phyloP scores from a whole-genome alignment of 2,329 filamentous ascomycete genomes.

The Calonectria pauciramosa region DNA sequence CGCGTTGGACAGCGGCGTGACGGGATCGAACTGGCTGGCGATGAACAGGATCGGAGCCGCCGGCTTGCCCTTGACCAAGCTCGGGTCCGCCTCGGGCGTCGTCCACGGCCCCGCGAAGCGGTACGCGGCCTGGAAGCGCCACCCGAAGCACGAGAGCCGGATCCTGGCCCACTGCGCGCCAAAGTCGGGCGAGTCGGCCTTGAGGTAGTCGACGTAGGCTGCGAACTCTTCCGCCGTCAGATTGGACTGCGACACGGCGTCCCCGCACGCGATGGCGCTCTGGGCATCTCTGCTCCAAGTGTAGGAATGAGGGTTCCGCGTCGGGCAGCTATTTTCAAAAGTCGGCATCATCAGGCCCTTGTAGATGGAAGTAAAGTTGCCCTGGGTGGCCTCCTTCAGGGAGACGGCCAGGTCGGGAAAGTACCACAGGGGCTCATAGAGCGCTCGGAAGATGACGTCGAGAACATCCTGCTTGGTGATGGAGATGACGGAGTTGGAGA shows the following conservation, averaged over 20 bases:
- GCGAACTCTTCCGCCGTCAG: conserved; percentile 41
- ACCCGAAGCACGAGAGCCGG: conserved; percentile 56
- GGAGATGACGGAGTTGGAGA: conserved; percentile 34
- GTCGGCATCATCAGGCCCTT: neutral
- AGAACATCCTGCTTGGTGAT: conserved; percentile 52
- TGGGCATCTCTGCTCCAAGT: neutral
- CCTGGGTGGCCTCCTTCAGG: conserved; percentile 37
- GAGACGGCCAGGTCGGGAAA: conserved; percentile 30
- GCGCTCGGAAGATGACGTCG: conserved; percentile 38
- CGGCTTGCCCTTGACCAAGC: conserved; percentile 49
- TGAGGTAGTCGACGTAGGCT: conserved; percentile 45
- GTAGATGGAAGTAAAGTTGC: conserved; percentile 25
- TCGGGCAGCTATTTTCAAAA: neutral
- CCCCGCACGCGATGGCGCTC: conserved; percentile 51
- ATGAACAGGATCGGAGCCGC: conserved; percentile 49
- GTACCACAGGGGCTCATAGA: conserved; percentile 48
- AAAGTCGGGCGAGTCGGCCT: conserved; percentile 47
- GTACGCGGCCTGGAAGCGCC: conserved; percentile 55
- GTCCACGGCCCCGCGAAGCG: conserved; percentile 55
- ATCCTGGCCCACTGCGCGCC: conserved; percentile 52
- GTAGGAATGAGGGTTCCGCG: neutral
- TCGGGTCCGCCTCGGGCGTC: conserved; percentile 39
- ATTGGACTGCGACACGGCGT: conserved; percentile 47
- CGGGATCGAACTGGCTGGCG: neutral
- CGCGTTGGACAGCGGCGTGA: conserved; percentile 57